Conservation (phyloP, 371 early-diverging fungal species). For the Apophysomyces elegans region DNA sequence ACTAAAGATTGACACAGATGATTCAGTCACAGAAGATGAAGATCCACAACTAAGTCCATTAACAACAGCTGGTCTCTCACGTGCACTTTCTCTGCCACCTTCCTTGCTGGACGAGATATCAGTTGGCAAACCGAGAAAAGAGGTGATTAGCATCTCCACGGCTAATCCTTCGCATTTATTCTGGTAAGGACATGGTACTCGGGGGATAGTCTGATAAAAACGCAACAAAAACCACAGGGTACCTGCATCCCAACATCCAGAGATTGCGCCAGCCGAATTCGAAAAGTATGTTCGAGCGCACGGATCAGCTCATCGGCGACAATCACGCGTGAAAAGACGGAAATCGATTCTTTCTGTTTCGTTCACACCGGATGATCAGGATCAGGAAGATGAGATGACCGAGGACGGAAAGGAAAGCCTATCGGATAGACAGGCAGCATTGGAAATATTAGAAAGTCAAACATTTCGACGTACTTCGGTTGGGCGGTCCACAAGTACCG, state of each 20-base stretch:
- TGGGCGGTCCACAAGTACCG: constrained; percentile 15
- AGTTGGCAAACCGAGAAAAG: constrained; percentile 25
- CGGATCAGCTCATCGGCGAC: constrained; percentile 37
- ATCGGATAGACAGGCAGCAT: constrained; percentile 14
- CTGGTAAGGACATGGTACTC: constrained; percentile 36
- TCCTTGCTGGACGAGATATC: constrained; percentile 22
- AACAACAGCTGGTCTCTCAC: constrained; percentile 26
- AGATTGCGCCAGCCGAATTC: constrained; percentile 64
- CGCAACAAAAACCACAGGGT: constrained; percentile 35
- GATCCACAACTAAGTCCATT: not conserved
- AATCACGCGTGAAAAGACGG: constrained; percentile 40
- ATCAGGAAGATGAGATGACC: constrained; percentile 31
- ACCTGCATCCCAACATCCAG: constrained; percentile 66
- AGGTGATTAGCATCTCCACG: constrained; percentile 49
- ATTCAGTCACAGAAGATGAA: constrained; percentile 11
- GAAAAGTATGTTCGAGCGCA: constrained; percentile 48
- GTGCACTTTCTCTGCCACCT: constrained; percentile 33
- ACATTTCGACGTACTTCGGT: constrained; percentile 5
- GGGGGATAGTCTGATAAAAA: constrained; percentile 2
- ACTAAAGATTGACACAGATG: constrained; percentile 7
- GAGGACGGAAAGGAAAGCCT: constrained; percentile 11
- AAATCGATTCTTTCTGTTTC: constrained; percentile 56
- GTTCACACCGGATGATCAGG: constrained; percentile 47
- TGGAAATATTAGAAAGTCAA: constrained; percentile 21
- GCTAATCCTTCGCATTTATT: constrained; percentile 54